Base-by-base conservation (phyloP, 495 filamentous ascomycete genomes). In the Trichoderma reesei region DNA sequence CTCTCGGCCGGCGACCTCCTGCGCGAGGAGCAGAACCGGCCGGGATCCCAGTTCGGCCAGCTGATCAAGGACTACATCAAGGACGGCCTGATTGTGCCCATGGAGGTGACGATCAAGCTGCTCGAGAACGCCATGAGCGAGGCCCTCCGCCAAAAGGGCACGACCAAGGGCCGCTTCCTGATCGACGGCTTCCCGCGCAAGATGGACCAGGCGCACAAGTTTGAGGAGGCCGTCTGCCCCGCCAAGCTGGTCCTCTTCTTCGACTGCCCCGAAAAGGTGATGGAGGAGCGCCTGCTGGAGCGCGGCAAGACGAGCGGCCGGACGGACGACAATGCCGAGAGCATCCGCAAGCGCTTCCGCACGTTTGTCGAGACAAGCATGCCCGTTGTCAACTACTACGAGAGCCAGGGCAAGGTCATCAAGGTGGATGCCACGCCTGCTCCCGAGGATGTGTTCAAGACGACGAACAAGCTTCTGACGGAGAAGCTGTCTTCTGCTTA, bases 151-250 rank as follows among this genome's bases (percentile, higher is more conserved):
- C 70, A 69, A 34, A 68, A 73, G 18, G 66, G 66, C 20, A 36
- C 66, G 56, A 72, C 73, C 20, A 81, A 81, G 66, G 74, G 73
- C 60, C 83, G 85, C 54, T 97, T 97, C 80, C 78, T 98, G 68
- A 90, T 98, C 68, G 93, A 98, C 73, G 88, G 93, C 1, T 98
- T 98, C 81, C 94, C 94, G 31, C 86, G 94, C 60, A 92, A 98
- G 77, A 89, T 98, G 75, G 93, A 97, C 81, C 94, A 98, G 82
- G 94, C 94, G 5, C 70, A 90, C 60, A 89, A 89, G 76, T 98
- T 98, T 69, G 94, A 98, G 79, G 81, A 88, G 72, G 84, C 87
- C 6, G 95, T 98, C 54, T 92, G 90, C 68, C 86, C 85, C 5
- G 89, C 88, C 5, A 79, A 81, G 68, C 86, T 96, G 71, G 92